Percentiles rank a stretch among this genome's conserved stretches.
phyloP scores from a whole-genome alignment of 2,329 filamentous ascomycete species.

The Lachnellula cervina region DNA sequence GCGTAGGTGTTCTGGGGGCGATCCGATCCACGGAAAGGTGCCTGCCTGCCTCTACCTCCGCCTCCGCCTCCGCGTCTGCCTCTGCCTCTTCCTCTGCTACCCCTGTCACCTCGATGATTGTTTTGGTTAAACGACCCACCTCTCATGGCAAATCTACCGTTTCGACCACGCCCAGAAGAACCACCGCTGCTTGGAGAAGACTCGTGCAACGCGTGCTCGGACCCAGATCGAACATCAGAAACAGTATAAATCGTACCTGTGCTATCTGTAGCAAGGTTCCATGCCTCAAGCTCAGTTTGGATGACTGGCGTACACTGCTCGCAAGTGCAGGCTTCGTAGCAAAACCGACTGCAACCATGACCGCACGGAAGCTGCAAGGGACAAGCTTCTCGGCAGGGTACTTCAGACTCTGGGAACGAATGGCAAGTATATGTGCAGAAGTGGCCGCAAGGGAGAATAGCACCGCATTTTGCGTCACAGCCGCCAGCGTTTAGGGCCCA shows the following conservation, averaged over 20 bases:
- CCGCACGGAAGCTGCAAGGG: conserved; percentile 21
- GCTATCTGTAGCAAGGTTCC: background rate
- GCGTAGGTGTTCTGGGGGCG: background rate
- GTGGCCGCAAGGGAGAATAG: conserved; percentile 30
- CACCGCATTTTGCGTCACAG: conserved; percentile 44
- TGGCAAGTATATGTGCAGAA: conserved; percentile 28
- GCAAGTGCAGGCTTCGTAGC: conserved; percentile 24
- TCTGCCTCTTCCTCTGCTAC: too few species aligned
- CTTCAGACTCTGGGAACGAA: conserved; percentile 22
- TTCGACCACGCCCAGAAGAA: background rate
- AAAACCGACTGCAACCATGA: conserved; percentile 26
- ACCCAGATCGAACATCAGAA: background rate
- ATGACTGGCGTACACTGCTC: background rate
- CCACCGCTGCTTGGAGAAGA: background rate
- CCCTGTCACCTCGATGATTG: too few species aligned
- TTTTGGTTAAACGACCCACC: too few species aligned
- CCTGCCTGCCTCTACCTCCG: too few species aligned
- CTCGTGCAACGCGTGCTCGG: background rate
- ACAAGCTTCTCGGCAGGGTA: conserved; percentile 26
- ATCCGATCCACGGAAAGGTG: too few species aligned
- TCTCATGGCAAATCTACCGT: background rate
- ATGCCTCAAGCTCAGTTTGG: background rate
- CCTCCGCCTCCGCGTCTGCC: too few species aligned
- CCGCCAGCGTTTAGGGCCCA: conserved; percentile 51
- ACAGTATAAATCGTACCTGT: background rate